Evolutionary conservation across 352 stramenopile species (phyloP).

Genomic region (Phytophthora foliorum): DNA sequence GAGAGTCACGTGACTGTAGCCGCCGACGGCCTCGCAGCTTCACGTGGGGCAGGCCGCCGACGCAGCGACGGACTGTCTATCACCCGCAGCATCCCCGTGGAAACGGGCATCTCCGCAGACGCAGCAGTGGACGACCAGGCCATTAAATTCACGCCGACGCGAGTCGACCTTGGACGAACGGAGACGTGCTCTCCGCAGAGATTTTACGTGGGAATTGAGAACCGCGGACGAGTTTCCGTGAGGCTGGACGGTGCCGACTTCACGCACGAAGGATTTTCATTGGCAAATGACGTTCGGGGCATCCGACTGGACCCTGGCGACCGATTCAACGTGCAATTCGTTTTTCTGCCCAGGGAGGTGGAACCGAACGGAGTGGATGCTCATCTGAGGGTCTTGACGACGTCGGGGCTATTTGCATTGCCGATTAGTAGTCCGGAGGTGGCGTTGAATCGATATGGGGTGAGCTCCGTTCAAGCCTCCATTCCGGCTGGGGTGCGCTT

Average conservation of each 20-base stretch:
- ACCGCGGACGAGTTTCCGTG: slow-evolving; percentile 39
- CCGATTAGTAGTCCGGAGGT: slow-evolving; percentile 43
- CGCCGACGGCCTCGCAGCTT: slow-evolving; percentile 31
- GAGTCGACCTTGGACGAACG: slow-evolving; percentile 47
- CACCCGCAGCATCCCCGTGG: slow-evolving; percentile 31
- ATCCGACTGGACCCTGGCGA: slow-evolving; percentile 47
- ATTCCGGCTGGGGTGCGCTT: slow-evolving; percentile 47
- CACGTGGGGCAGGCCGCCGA: slow-evolving; percentile 29
- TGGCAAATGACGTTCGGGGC: slow-evolving; percentile 47
- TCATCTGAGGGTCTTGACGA: slow-evolving; percentile 54
- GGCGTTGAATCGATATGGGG: slow-evolving; percentile 38
- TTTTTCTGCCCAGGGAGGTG: slow-evolving; percentile 46
- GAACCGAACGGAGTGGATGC: slow-evolving; percentile 34
- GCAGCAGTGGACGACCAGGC: slow-evolving; percentile 29
- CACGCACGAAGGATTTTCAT: slow-evolving; percentile 50
- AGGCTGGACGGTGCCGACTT: slow-evolving; percentile 54
- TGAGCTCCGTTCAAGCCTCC: slow-evolving; percentile 37
- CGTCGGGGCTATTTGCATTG: slow-evolving; percentile 57
- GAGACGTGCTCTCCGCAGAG: slow-evolving; percentile 47
- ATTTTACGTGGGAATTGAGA: slow-evolving; percentile 49
- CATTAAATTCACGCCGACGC: slow-evolving; percentile 50
- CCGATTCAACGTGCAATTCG: slow-evolving; percentile 46
- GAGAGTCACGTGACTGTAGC: slow-evolving; percentile 34
- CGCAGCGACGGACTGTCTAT: slow-evolving; percentile 54
- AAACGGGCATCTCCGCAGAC: slow-evolving; percentile 9